Evolutionary conservation across 192 early-diverging fungal genomes (phyloP), one percentile per base, ranked within the genome.

Genomic region (Coemansia sp.): DNA sequence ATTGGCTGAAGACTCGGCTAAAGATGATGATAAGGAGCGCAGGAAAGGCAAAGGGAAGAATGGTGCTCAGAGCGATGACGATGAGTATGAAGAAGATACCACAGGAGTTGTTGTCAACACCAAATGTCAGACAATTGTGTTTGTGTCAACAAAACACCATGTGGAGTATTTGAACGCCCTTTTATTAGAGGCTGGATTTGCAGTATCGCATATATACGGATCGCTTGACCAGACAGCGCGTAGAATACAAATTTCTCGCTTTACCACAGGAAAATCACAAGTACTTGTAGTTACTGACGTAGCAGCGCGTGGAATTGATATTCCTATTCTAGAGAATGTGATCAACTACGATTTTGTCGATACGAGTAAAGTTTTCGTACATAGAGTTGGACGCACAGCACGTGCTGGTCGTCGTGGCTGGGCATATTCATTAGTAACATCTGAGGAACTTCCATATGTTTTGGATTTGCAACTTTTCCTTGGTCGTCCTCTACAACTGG

Each of bases 251-350:
- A 93, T 97, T 46, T 78, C 86, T 57, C 82, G 86, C 51, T 98
- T 99, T 80, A 83, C 94, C 17, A 82, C 84, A 11, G 94, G 92
- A 3, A 81, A 85, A 24, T 87, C 88, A 51, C 91, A 94, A 66
- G 56, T 96, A 0, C 63, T 99, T 46, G 86, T 99, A 19, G 97
- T 99, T 22, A 99, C 97, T 11, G 97, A 98, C 76, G 92, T 99
- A 9, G 97, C 97, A n/a, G 94, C 95, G 7, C 91, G 95, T 85
- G 97, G 97, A 91, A 94, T 99, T 65, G 97, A 99, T 86, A 94
- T 99, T 39, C 97, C 97, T 36, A 89, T 97, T 27, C 80, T 99
- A 10, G 95, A 96, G 72, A 94, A 97, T 71, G 97, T 99, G 50
- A 85, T 99, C 83, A 98, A 99, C 78, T 97, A 94, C 68, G 93